Evolutionary conservation across 225 moss, liverwort and hornwort species (phyloP).

Genomic region (Straminergon stramineum): DNA sequence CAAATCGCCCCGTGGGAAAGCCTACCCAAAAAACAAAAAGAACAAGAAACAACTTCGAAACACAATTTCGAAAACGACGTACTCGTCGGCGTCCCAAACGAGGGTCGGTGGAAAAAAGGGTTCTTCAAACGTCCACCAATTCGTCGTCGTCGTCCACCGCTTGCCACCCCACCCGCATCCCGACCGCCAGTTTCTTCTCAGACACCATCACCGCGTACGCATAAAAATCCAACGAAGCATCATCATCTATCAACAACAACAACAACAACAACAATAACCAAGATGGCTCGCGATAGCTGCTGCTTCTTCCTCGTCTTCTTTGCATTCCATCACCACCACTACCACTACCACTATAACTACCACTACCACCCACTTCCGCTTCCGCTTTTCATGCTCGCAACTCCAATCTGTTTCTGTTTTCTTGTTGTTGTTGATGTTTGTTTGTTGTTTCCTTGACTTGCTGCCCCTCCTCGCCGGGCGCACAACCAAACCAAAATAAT

Average conservation of each 20-base stretch:
- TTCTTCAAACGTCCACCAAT: background rate
- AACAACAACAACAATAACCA: background rate
- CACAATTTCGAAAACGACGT: background rate
- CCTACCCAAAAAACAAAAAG: background rate
- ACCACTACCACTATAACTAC: background rate
- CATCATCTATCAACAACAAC: background rate
- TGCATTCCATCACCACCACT: background rate
- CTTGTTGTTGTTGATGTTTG: background rate
- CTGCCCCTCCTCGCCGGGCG: background rate
- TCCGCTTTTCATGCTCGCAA: background rate
- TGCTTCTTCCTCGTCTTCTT: background rate
- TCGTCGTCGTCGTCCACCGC: background rate
- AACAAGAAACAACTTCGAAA: background rate
- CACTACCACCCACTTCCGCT: background rate
- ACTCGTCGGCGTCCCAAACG: background rate
- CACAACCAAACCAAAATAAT: too few relatives aligned
- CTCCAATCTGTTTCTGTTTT: background rate
- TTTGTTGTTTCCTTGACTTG: background rate
- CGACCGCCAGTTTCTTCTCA: background rate
- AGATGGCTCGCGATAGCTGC: background rate
- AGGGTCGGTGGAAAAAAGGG: background rate
- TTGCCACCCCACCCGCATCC: background rate
- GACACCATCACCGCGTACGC: background rate
- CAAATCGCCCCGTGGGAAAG: background rate
- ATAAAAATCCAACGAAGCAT: background rate